phyloP scores from a whole-genome alignment of 192 early-diverging fungal genomes.

The Piromyces sp. region DNA sequence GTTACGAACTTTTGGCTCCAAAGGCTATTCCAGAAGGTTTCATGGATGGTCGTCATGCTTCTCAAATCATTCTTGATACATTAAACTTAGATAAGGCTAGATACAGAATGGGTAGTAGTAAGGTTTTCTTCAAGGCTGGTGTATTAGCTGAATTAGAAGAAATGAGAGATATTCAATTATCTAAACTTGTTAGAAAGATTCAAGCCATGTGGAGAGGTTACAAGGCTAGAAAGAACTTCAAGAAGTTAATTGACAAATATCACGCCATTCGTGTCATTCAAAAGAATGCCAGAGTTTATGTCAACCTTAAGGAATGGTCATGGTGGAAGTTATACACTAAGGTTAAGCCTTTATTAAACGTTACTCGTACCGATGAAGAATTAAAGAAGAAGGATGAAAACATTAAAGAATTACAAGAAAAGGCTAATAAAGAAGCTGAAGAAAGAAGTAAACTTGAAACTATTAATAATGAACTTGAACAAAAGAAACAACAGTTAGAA shows the following conservation, averaged over 20 bases:
- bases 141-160: slow-evolving; percentile 90
- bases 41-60: slow-evolving; percentile 76
- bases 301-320: slow-evolving; percentile 74
- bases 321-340: slow-evolving; percentile 94
- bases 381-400: slow-evolving; percentile 30
- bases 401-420: slow-evolving; percentile 53
- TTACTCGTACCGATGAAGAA: slow-evolving; percentile 67
- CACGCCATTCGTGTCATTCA: slow-evolving; percentile 87
- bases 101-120: slow-evolving; percentile 78
- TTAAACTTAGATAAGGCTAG: slow-evolving; percentile 59
- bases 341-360: slow-evolving; percentile 72
- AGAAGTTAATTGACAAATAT: slow-evolving; percentile 50
- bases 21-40: slow-evolving; percentile 63
- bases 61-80: slow-evolving; percentile 55
- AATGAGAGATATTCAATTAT: slow-evolving; percentile 62
- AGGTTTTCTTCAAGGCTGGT: slow-evolving; percentile 92
- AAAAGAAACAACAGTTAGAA: slow-evolving; percentile 52
- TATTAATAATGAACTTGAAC: slow-evolving; percentile 35
- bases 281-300: slow-evolving; percentile 77
- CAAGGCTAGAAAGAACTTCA: slow-evolving; percentile 54
- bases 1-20: slow-evolving; percentile 81
- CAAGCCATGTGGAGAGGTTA: slow-evolving; percentile 78
- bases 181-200: slow-evolving; percentile 61
- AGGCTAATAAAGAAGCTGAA: slow-evolving; percentile 33
- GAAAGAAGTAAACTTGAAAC: slow-evolving; percentile 40